Evolutionary conservation across 192 early-diverging fungal genomes (phyloP).

Genomic region (Phlyctochytrium arcticum): DNA sequence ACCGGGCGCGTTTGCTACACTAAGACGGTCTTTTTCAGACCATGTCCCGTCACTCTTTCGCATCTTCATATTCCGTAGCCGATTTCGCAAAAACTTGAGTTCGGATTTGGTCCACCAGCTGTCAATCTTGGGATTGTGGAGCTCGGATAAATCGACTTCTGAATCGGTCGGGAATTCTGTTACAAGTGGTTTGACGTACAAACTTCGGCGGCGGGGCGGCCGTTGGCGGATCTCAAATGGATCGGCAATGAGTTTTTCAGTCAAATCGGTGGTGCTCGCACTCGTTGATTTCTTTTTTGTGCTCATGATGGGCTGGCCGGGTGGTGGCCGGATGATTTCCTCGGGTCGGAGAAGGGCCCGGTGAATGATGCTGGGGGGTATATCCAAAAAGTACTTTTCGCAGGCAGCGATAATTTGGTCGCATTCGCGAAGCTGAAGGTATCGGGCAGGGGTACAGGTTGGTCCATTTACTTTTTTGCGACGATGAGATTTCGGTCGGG

Average conservation of each 20-base stretch:
- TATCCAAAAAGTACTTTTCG: background rate
- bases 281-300: background rate
- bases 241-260: background rate
- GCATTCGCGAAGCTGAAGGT: background rate
- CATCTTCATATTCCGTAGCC: too few relatives aligned
- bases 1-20: background rate
- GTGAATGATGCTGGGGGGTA: background rate
- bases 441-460: constrained; percentile 6
- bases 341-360: constrained; percentile 12
- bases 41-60: background rate
- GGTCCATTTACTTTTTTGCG: background rate
- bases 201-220: constrained; percentile 10
- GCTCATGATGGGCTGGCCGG: background rate
- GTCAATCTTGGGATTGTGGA: background rate
- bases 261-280: background rate
- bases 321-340: constrained; percentile 11
- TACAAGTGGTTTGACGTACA: constrained; percentile 5
- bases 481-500: background rate
- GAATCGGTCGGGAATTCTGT: background rate
- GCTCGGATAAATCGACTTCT: background rate
- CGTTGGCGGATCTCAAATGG: background rate
- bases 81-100: constrained; percentile 6
- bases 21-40: background rate
- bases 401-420: background rate
- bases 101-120: constrained; percentile 15